Conservation (phyloP, 805 yeast genomes). For the Metschnikowia vanudenii region DNA sequence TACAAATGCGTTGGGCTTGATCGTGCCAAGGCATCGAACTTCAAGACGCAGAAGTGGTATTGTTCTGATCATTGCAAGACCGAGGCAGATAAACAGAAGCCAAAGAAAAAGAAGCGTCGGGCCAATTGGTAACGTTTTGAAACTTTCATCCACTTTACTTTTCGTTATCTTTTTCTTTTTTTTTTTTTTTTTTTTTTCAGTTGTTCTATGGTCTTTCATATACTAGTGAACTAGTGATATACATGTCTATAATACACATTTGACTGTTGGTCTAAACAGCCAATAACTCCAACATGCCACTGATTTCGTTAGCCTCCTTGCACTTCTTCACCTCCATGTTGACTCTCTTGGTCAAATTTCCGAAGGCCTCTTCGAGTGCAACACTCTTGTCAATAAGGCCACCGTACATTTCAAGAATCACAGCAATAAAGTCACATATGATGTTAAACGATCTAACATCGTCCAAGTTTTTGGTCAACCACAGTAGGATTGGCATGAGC, state of each 20-base stretch:
- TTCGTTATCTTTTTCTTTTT: too few relatives aligned
- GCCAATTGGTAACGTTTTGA: slow-evolving; percentile 1
- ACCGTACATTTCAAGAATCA: slow-evolving; percentile 73
- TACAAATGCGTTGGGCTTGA: slow-evolving; percentile 45
- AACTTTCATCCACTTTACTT: too few relatives aligned
- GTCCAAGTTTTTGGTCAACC: slow-evolving; percentile 76
- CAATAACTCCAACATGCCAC: slow-evolving; percentile 90
- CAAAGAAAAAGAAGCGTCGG: slow-evolving; percentile 7
- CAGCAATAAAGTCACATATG: slow-evolving; percentile 66
- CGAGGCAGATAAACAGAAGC: slow-evolving; percentile 7
- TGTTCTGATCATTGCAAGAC: slow-evolving; percentile 36
- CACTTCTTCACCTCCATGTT: slow-evolving; percentile 72
- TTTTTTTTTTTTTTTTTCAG: too few relatives aligned
- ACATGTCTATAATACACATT: neutral
- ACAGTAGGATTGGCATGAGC: slow-evolving; percentile 79
- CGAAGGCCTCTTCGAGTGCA: slow-evolving; percentile 70
- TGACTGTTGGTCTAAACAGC: slow-evolving; percentile 30
- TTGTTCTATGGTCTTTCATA: too few relatives aligned
- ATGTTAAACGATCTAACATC: slow-evolving; percentile 70
- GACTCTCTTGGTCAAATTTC: slow-evolving; percentile 58
- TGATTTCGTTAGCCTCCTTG: slow-evolving; percentile 82
- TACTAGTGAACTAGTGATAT: neutral
- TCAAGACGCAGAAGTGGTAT: slow-evolving; percentile 37
- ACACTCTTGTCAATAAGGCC: slow-evolving; percentile 70
- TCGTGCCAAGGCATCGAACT: slow-evolving; percentile 38